phyloP scores from a whole-genome alignment of 108 stramenopile genomes.

The Schizochytrium sp. region DNA sequence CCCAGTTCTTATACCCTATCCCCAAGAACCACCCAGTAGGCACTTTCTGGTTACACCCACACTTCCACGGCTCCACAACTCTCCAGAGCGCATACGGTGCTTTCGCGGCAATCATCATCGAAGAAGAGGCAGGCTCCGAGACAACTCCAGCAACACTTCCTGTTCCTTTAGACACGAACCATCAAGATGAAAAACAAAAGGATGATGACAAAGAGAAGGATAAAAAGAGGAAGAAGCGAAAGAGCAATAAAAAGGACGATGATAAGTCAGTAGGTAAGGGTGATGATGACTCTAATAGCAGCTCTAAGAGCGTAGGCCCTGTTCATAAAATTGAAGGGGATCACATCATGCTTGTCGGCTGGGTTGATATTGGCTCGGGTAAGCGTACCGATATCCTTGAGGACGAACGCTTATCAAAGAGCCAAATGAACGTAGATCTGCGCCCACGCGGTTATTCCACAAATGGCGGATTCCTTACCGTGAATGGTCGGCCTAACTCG shows the following conservation, averaged over 20 bases:
- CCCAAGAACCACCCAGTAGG: conserved; percentile 59
- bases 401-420: conserved; percentile 10
- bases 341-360: conserved; percentile 19
- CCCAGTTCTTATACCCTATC: conserved; percentile 36
- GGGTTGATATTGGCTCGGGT: conserved; percentile 49
- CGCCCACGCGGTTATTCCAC: not conserved
- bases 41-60: conserved; percentile 62
- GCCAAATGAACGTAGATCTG: not conserved
- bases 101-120: conserved; percentile 52
- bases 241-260: not conserved
- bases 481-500: conserved; percentile 3
- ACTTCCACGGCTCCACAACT: conserved; percentile 17
- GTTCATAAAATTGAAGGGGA: not conserved
- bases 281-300: not conserved
- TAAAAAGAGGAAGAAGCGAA: too few relatives aligned
- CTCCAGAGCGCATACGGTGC: conserved; percentile 53
- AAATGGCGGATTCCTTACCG: conserved; percentile 33
- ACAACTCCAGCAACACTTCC: not conserved
- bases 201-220: too few relatives aligned
- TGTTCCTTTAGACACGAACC: too few relatives aligned
- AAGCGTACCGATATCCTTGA: conserved; percentile 51
- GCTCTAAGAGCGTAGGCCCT: too few relatives aligned
- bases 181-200: too few relatives aligned
- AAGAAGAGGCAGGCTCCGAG: not conserved
- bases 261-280: not conserved